phyloP scores from a whole-genome alignment of 2,329 filamentous ascomycete species.

The Nakataea oryzae region DNA sequence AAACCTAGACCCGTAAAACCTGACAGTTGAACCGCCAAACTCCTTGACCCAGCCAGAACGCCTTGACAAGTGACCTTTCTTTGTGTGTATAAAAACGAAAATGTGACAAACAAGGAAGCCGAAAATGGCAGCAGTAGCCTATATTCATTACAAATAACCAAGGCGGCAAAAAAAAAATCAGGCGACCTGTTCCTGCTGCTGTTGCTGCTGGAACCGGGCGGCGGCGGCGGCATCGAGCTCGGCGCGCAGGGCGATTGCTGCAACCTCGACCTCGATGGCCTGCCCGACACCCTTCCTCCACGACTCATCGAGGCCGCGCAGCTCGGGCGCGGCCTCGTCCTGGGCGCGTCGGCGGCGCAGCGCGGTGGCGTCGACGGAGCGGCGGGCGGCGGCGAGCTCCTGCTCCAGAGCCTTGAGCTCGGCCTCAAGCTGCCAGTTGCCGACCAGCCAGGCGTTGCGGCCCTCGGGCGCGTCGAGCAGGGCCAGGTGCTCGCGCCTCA shows the following conservation, averaged over 20 bases:
- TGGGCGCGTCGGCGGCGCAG: conserved; percentile 59
- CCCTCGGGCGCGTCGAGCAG: conserved; percentile 67
- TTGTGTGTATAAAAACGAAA: background rate
- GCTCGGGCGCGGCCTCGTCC: conserved; percentile 60
- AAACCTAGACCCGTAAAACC: background rate
- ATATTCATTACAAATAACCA: background rate
- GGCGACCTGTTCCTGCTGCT: background rate
- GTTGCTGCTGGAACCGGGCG: background rate
- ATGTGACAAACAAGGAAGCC: background rate
- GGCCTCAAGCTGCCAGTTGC: conserved; percentile 71
- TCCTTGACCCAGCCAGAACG: background rate
- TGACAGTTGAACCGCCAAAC: background rate
- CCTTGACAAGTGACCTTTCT: background rate
- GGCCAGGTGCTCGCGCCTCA: conserved; percentile 46
- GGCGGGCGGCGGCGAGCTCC: conserved; percentile 59
- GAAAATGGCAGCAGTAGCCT: background rate
- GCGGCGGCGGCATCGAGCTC: background rate
- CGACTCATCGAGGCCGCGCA: conserved; percentile 56
- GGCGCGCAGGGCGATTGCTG: conserved; percentile 57
- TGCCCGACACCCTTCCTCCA: conserved; percentile 73
- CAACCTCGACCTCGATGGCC: conserved; percentile 79
- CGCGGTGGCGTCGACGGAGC: conserved; percentile 65
- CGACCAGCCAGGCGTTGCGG: conserved; percentile 84
- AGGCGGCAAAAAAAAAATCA: background rate
- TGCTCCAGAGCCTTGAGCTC: conserved; percentile 59